Conservation (phyloP, 2,329 filamentous ascomycete species). For the Aspergillus intermedius region DNA sequence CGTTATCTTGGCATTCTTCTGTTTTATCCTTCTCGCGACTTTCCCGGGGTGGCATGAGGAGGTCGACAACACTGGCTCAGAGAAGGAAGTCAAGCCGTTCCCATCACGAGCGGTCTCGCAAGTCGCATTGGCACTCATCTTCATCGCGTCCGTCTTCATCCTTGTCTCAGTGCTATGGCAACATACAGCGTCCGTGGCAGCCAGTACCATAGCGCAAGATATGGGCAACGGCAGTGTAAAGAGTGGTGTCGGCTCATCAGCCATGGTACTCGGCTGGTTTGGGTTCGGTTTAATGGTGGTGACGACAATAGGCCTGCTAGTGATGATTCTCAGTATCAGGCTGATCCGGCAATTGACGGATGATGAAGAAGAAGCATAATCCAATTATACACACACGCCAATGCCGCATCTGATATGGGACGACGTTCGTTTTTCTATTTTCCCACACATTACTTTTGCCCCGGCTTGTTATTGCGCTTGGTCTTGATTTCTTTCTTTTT, state of each 20-base stretch:
- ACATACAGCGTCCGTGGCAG: constrained; percentile 93
- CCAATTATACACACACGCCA: no score
- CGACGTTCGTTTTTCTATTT: no score
- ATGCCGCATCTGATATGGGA: no score
- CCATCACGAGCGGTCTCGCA: constrained; percentile 88
- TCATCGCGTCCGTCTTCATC: constrained; percentile 59
- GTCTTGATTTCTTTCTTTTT: not conserved
- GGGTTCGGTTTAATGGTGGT: constrained; percentile 88
- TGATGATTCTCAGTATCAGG: constrained; percentile 93
- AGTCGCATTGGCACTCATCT: constrained; percentile 87
- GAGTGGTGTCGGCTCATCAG: constrained; percentile 83
- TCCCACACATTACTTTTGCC: not conserved
- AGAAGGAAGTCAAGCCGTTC: constrained; percentile 89
- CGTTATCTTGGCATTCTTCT: constrained; percentile 94
- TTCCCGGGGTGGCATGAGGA: constrained; percentile 98
- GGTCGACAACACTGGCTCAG: constrained; percentile 69
- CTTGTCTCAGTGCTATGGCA: constrained; percentile 56
- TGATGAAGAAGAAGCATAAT: constrained; percentile 22
- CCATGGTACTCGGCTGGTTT: constrained; percentile 98
- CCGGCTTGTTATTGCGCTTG: not conserved
- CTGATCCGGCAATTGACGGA: constrained; percentile 59
- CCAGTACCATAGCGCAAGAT: constrained; percentile 87
- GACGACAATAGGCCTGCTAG: constrained; percentile 85
- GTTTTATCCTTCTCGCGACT: constrained; percentile 87
- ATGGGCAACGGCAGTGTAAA: constrained; percentile 82